phyloP scores from a whole-genome alignment of 1,139 yeast species.

The Suhomyces choctaworum region DNA sequence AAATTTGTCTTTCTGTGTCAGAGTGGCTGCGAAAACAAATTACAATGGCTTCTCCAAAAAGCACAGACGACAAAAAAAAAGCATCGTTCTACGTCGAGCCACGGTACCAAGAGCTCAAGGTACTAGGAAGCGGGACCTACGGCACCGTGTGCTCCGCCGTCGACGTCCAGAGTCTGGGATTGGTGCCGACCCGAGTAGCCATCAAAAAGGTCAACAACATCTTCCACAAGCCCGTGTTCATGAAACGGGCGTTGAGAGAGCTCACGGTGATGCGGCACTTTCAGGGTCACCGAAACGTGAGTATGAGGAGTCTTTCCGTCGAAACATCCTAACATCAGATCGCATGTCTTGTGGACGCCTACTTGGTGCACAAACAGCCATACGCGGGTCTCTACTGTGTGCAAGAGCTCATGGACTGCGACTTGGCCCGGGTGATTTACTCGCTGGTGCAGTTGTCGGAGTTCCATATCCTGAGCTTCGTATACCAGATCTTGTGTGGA shows the following conservation, averaged over 20 bases:
- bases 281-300: conserved; percentile 74
- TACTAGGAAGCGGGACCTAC: conserved; percentile 85
- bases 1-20: no score
- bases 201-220: conserved; percentile 76
- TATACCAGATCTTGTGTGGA: conserved; percentile 80
- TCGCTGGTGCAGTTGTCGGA: conserved; percentile 79
- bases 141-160: conserved; percentile 86
- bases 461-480: conserved; percentile 72
- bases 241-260: conserved; percentile 78
- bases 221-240: conserved; percentile 59
- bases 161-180: conserved; percentile 43
- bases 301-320: conserved; percentile 13
- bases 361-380: conserved; percentile 62
- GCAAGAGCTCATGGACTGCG: conserved; percentile 76
- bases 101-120: conserved; percentile 60
- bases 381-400: conserved; percentile 86
- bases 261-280: conserved; percentile 74
- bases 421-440: conserved; percentile 74
- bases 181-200: conserved; percentile 46
- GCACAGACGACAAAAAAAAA: conserved; percentile 14
- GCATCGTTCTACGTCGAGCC: conserved; percentile 64
- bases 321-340: conserved; percentile 37
- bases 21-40: no score
- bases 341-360: conserved; percentile 70
- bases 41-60: neutral